Evolutionary conservation across 805 yeast genomes (phyloP).

Genomic region (Wickerhamiella qilinensis): DNA sequence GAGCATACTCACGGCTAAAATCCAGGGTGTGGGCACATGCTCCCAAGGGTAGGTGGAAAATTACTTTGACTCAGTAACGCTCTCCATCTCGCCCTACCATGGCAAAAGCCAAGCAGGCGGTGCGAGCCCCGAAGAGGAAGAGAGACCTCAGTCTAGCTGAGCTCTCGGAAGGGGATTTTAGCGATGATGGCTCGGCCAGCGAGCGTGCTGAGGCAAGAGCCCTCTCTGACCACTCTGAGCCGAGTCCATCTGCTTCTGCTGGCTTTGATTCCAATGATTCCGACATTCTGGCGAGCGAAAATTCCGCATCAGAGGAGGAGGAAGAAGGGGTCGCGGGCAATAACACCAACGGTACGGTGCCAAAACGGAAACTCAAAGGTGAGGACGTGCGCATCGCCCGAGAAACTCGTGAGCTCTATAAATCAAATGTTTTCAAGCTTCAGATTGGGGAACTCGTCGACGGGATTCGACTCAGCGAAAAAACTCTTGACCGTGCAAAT

Average conservation of each 20-base stretch:
- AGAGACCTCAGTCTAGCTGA: background rate
- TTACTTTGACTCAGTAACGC: too few relatives aligned
- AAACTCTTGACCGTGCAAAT: slow-evolving; percentile 48
- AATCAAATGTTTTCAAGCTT: slow-evolving; percentile 85
- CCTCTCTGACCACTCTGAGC: too few relatives aligned
- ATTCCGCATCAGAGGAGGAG: slow-evolving; percentile 17
- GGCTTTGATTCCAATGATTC: too few relatives aligned
- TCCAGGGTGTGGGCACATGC: too few relatives aligned
- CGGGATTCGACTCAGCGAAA: slow-evolving; percentile 62
- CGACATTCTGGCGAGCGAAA: slow-evolving; percentile 5
- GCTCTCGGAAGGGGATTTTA: background rate
- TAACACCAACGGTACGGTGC: too few relatives aligned
- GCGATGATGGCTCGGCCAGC: background rate
- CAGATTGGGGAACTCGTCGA: slow-evolving; percentile 83
- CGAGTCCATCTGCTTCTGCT: too few relatives aligned
- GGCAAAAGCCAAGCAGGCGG: too few relatives aligned
- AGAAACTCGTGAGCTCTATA: slow-evolving; percentile 87
- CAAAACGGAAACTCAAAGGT: slow-evolving; percentile 6
- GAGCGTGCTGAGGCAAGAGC: too few relatives aligned
- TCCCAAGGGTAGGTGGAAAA: too few relatives aligned
- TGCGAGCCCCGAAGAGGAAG: too few relatives aligned
- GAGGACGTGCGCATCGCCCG: slow-evolving; percentile 84
- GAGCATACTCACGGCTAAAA: too few relatives aligned
- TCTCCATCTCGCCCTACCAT: too few relatives aligned
- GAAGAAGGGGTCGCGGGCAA: slow-evolving; percentile 13